Conservation (phyloP, 768 basidiomycete species). For the Candolleomyces eurysporus region DNA sequence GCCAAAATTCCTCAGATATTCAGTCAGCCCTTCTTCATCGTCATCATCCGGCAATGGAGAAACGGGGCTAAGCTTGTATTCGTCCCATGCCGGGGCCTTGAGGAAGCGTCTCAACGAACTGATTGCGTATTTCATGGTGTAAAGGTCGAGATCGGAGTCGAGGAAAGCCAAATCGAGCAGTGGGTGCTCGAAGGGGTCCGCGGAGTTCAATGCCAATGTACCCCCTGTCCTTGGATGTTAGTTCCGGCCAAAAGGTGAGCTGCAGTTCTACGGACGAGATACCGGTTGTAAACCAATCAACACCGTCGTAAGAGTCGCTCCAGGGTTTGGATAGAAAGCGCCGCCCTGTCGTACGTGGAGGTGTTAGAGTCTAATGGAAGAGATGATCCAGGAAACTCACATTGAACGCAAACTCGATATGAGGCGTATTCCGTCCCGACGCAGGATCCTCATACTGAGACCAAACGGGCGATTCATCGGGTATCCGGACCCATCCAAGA, state of each 20-base stretch:
- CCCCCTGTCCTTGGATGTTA: not conserved
- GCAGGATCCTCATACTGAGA: conserved; percentile 5
- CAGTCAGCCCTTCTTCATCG: conserved; percentile 7
- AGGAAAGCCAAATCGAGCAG: conserved; percentile 9
- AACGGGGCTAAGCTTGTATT: not conserved
- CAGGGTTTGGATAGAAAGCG: conserved; percentile 2
- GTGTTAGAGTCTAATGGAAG: not conserved
- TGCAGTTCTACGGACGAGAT: not conserved
- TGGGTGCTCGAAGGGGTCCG: not conserved
- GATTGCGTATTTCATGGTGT: conserved; percentile 2
- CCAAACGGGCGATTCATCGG: conserved; percentile 9
- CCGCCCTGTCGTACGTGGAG: not conserved
- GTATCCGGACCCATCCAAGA: conserved; percentile 8
- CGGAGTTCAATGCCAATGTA: not conserved
- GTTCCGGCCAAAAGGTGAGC: not conserved
- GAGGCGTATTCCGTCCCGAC: conserved; percentile 9
- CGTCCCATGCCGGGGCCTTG: conserved; percentile 6
- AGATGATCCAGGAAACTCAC: not conserved
- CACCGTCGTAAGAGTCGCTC: not conserved
- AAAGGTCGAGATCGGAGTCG: conserved; percentile 11
- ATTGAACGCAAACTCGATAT: conserved; percentile 8
- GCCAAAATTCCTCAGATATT: not conserved
- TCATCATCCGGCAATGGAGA: conserved; percentile 2
- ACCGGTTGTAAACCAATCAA: not conserved
- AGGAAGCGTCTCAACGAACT: conserved; percentile 1